These are phyloP conservation scores for Gymnopilus junonius DNA, from an alignment of 768 basidiomycete species.

Conservation along the genomic window DNA sequence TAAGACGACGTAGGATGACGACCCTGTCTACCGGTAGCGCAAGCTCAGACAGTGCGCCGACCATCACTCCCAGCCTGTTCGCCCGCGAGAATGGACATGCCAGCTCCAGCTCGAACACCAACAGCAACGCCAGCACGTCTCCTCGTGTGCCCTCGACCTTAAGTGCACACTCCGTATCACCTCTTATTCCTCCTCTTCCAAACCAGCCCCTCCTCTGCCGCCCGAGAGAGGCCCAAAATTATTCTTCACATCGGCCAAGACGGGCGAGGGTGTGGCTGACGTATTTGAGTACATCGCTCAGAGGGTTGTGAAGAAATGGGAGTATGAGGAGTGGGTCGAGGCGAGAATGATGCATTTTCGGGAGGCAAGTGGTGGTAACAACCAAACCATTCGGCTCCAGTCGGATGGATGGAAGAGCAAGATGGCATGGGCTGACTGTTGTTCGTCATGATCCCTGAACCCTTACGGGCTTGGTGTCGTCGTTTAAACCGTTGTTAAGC, in stretches of 20 bases:
- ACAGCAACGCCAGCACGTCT: slow-evolving; percentile 20
- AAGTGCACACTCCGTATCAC: background rate
- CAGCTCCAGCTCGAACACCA: slow-evolving; percentile 9
- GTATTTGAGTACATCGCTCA: slow-evolving; percentile 80
- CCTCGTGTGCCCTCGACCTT: background rate
- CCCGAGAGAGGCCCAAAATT: slow-evolving; percentile 63
- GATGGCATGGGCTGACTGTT: slow-evolving; percentile 8
- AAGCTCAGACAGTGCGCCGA: slow-evolving; percentile 52
- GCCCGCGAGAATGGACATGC: slow-evolving; percentile 33
- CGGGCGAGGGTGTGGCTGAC: slow-evolving; percentile 69
- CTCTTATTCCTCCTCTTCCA: background rate
- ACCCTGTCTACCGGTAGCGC: slow-evolving; percentile 37
- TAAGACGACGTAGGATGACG: slow-evolving; percentile 29
- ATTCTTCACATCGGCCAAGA: slow-evolving; percentile 81
- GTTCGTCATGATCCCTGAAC: background rate
- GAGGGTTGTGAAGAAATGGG: slow-evolving; percentile 66
- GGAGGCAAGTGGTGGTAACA: slow-evolving; percentile 18
- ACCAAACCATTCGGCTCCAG: slow-evolving; percentile 8
- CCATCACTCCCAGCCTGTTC: slow-evolving; percentile 66
- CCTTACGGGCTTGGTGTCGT: background rate
- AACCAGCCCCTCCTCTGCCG: slow-evolving; percentile 26
- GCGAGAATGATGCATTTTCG: slow-evolving; percentile 31
- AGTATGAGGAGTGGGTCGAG: slow-evolving; percentile 65
- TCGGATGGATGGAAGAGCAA: background rate
- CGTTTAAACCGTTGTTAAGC: background rate